Conservation (phyloP, 257 asterid genomes). For the Plantago major region DNA sequence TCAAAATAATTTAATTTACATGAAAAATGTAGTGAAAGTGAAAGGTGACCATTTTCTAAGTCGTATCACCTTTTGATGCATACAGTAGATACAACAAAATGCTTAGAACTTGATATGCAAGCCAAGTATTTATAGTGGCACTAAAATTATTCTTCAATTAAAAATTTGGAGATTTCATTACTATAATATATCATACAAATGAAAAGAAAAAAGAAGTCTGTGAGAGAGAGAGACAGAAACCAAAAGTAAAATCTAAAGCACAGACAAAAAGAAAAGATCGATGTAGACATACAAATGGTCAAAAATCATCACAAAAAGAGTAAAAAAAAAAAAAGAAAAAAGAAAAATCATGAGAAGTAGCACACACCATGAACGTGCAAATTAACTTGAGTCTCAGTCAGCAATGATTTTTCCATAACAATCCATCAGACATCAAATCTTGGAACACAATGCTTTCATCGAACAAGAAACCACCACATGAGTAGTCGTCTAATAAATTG, state of each 20-base stretch:
- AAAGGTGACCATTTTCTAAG: no score
- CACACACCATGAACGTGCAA: conserved; percentile 5
- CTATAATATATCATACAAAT: no score
- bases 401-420: conserved; percentile 39
- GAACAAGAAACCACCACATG: conserved; percentile 34
- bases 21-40: no score
- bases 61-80: no score
- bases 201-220: neutral
- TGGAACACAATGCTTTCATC: conserved; percentile 31
- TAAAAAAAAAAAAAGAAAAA: neutral
- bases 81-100: no score
- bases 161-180: neutral
- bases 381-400: conserved; percentile 1
- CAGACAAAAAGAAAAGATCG: conserved; percentile 3
- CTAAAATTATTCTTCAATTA: conserved; percentile 1
- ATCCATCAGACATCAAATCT: conserved; percentile 21
- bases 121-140: conserved; percentile 23
- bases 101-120: conserved; percentile 33
- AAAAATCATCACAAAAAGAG: conserved; percentile 13
- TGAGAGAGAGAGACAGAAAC: neutral
- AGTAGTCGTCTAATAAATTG: conserved; percentile 26
- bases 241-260: conserved; percentile 7
- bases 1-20: no score
- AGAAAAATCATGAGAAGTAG: neutral
- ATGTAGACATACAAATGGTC: conserved; percentile 20